Evolutionary conservation across 257 asterid species (phyloP).

Genomic region (Verbascum thapsus): DNA sequence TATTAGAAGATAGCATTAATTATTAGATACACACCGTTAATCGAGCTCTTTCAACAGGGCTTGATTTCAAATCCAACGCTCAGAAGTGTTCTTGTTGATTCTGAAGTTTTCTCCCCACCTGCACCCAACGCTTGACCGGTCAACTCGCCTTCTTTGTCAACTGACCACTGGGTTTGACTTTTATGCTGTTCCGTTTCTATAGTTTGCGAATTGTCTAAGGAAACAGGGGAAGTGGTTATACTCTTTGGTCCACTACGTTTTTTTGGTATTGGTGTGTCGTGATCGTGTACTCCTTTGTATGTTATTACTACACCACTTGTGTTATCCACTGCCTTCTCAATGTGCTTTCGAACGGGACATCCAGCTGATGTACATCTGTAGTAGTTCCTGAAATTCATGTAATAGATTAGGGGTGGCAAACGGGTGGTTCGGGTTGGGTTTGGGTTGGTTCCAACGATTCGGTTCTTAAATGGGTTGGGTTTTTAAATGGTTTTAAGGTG

Average conservation of each 20-base stretch:
- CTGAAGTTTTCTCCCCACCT: slow-evolving; percentile 47
- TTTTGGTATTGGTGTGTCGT: slow-evolving; percentile 80
- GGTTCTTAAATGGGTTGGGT: too few relatives aligned
- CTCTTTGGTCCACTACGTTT: slow-evolving; percentile 57
- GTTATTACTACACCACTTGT: slow-evolving; percentile 60
- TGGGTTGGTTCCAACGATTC: too few relatives aligned
- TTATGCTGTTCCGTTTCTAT: slow-evolving; percentile 35
- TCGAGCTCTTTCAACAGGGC: slow-evolving; percentile 55
- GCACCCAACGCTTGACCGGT: slow-evolving; percentile 48
- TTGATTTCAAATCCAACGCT: slow-evolving; percentile 81
- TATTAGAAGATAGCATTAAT: slow-evolving; percentile 27
- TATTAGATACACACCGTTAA: slow-evolving; percentile 22
- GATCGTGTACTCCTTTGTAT: slow-evolving; percentile 80
- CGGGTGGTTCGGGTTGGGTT: too few relatives aligned
- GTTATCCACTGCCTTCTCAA: slow-evolving; percentile 71
- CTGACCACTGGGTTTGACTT: slow-evolving; percentile 61
- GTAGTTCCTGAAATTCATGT: slow-evolving; percentile 69
- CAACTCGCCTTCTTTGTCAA: slow-evolving; percentile 58
- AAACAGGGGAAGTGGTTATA: slow-evolving; percentile 47
- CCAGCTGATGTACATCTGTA: slow-evolving; percentile 91
- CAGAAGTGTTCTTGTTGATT: slow-evolving; percentile 61
- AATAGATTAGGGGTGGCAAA: too few relatives aligned
- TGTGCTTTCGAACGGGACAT: slow-evolving; percentile 89
- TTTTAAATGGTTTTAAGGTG: too few relatives aligned
- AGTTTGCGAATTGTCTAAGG: slow-evolving; percentile 35